A percentile compares a stretch with the other conserved stretches of the same genome.
Conservation (phyloP, 306 rosid genomes). For the Cucurbita argyrosperma region DNA sequence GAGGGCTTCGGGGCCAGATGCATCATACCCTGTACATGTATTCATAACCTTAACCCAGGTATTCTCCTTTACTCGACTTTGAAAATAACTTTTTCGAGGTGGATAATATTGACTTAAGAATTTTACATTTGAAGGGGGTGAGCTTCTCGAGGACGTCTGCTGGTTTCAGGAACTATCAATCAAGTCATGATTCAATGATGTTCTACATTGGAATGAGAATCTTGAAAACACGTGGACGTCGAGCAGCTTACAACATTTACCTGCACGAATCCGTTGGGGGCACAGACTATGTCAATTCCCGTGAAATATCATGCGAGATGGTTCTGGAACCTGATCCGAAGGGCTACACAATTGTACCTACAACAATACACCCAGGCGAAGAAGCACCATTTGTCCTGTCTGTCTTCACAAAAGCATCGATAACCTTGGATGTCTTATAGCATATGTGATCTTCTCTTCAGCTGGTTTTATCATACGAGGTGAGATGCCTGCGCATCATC, state of each 20-base stretch:
- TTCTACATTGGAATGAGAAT: slow-evolving; percentile 98
- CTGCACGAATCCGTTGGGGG: slow-evolving; percentile 97
- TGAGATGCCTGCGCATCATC: slow-evolving; percentile 14
- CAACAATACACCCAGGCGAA: slow-evolving; percentile 97
- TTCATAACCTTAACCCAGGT: slow-evolving; percentile 98
- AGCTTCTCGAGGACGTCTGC: slow-evolving; percentile 96
- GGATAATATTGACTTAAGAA: not conserved
- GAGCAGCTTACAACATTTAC: slow-evolving; percentile 89
- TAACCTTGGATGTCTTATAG: slow-evolving; percentile 79
- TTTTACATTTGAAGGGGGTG: slow-evolving; percentile 56
- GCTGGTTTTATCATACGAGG: slow-evolving; percentile 16
- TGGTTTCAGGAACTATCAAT: slow-evolving; percentile 93
- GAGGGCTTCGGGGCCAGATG: slow-evolving; percentile 88
- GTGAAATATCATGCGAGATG: slow-evolving; percentile 99
- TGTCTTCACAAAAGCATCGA: slow-evolving; percentile 92
- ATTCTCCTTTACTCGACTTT: not conserved
- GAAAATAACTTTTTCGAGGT: not conserved
- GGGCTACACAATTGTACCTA: slow-evolving; percentile 97
- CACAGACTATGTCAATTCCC: slow-evolving; percentile 89
- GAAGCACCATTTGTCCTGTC: slow-evolving; percentile 99
- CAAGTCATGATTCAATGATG: slow-evolving; percentile 94
- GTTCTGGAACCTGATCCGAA: slow-evolving; percentile 96
- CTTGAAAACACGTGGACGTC: slow-evolving; percentile 95
- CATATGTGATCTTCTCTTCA: slow-evolving; percentile 7
- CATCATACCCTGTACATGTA: slow-evolving; percentile 80